phyloP scores from a whole-genome alignment of 495 filamentous ascomycete genomes.

The Trypethelium eluteriae region DNA sequence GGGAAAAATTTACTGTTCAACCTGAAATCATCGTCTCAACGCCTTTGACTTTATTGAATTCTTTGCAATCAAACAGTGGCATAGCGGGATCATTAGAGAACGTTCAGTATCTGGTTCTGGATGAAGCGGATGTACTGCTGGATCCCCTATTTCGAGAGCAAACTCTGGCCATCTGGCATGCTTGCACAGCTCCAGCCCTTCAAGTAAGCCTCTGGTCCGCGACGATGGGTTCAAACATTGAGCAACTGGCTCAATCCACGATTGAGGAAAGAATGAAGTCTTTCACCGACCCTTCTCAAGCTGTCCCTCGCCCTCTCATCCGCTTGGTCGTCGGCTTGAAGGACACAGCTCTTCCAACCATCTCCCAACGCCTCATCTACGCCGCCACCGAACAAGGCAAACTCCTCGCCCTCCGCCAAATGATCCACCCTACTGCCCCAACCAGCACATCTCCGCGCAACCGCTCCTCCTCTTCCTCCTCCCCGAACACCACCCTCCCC shows the following conservation, averaged over 20 bases:
- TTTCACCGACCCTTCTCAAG: slow-evolving; percentile 21
- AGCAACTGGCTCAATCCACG: slow-evolving; percentile 61
- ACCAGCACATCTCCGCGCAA: slow-evolving; percentile 35
- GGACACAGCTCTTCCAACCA: slow-evolving; percentile 86
- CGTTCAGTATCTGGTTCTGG: slow-evolving; percentile 67
- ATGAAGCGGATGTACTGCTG: slow-evolving; percentile 91
- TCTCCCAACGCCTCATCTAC: slow-evolving; percentile 82
- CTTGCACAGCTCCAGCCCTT: slow-evolving; percentile 58
- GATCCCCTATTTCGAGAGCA: slow-evolving; percentile 87
- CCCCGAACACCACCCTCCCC: slow-evolving; percentile 33
- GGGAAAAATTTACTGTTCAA: slow-evolving; percentile 40
- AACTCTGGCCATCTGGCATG: slow-evolving; percentile 76
- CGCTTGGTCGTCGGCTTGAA: slow-evolving; percentile 90
- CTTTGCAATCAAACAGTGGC: slow-evolving; percentile 46
- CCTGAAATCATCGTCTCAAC: slow-evolving; percentile 85
- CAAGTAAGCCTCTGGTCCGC: slow-evolving; percentile 84
- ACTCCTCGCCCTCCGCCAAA: slow-evolving; percentile 80
- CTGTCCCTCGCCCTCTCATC: slow-evolving; percentile 48
- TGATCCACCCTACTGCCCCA: slow-evolving; percentile 67
- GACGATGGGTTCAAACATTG: slow-evolving; percentile 90
- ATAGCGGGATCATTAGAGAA: slow-evolving; percentile 48
- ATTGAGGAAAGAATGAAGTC: slow-evolving; percentile 43
- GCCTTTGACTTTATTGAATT: slow-evolving; percentile 68
- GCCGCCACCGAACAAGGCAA: slow-evolving; percentile 89
- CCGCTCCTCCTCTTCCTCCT: too few relatives aligned